A percentile compares a stretch with the other conserved stretches of the same genome.
These are phyloP conservation scores for Blepharisma japonicum DNA, from an alignment of 73 alveolate species.

Conservation along the genomic window DNA sequence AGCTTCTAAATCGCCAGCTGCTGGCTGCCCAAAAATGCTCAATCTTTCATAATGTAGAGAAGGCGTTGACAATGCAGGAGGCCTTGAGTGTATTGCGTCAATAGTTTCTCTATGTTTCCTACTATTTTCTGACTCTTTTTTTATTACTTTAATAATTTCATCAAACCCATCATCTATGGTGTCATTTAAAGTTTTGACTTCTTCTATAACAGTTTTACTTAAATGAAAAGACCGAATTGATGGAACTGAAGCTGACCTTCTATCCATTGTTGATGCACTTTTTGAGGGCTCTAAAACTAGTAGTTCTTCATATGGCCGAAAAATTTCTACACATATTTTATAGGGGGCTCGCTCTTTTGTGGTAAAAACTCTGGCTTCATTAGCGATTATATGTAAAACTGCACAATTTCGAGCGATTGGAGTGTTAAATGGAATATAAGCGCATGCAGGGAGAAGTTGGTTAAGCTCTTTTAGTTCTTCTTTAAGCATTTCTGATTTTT, in stretches of 20 bases:
- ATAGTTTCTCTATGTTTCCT: neutral
- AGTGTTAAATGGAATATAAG: conserved; percentile 54
- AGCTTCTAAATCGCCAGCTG: neutral
- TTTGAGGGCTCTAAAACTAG: neutral
- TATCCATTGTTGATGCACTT: no score
- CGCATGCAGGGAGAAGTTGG: conserved; percentile 48
- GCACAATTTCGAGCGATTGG: conserved; percentile 59
- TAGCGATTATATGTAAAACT: conserved; percentile 60
- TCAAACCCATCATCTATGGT: neutral
- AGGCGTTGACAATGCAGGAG: neutral
- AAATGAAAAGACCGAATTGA: conserved; percentile 1
- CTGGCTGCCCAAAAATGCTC: neutral
- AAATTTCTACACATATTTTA: conserved; percentile 75
- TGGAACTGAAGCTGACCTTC: neutral
- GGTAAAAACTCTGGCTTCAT: conserved; percentile 69
- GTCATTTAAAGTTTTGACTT: neutral
- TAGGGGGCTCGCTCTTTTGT: conserved; percentile 88
- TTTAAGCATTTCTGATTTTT: conserved; percentile 23
- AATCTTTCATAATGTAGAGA: neutral
- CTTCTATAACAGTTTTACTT: neutral
- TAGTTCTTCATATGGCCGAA: conserved; percentile 63
- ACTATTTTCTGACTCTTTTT: neutral
- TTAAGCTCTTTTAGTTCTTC: conserved; percentile 37
- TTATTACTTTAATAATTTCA: neutral
- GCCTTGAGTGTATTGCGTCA: neutral